These are phyloP conservation scores for Metschnikowia baotianmanensis DNA, from an alignment of 805 yeast genomes.

Conservation along the genomic window DNA sequence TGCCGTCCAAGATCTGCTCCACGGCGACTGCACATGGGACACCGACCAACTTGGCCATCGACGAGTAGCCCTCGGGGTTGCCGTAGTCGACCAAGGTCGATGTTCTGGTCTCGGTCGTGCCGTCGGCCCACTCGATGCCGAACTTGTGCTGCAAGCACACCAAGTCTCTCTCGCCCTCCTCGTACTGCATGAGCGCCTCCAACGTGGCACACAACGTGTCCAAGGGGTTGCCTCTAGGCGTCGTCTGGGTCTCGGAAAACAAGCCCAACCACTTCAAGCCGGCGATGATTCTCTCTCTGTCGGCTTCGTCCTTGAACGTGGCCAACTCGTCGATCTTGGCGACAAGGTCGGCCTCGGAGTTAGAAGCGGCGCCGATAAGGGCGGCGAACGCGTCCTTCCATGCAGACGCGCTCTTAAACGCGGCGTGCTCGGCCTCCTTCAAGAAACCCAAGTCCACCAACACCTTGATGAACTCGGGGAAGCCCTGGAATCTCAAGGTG, in stretches of 20 bases:
- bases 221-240: constrained; percentile 90
- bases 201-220: constrained; percentile 96
- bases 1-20: constrained; percentile 80
- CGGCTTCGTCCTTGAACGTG: constrained; percentile 74
- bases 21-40: constrained; percentile 97
- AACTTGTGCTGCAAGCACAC: constrained; percentile 96
- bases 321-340: constrained; percentile 76
- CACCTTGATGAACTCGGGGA: constrained; percentile 96
- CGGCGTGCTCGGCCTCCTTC: constrained; percentile 66
- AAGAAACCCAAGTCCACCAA: constrained; percentile 92
- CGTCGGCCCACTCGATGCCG: constrained; percentile 96
- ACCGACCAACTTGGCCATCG: constrained; percentile 98
- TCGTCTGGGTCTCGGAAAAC: constrained; percentile 70
- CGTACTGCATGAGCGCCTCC: constrained; percentile 95
- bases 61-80: constrained; percentile 81
- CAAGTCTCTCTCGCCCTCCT: constrained; percentile 91
- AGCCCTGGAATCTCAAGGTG: constrained; percentile 95
- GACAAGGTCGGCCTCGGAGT: constrained; percentile 68
- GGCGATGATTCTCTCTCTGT: constrained; percentile 78
- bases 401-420: constrained; percentile 50
- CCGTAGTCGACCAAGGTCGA: constrained; percentile 95
- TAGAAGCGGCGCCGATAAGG: constrained; percentile 71
- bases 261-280: constrained; percentile 95
- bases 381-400: constrained; percentile 88
- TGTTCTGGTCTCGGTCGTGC: constrained; percentile 86